Percentiles rank a stretch among this genome's conserved stretches.
Conservation (phyloP, 257 asterid genomes). For the Capsicum baccatum region DNA sequence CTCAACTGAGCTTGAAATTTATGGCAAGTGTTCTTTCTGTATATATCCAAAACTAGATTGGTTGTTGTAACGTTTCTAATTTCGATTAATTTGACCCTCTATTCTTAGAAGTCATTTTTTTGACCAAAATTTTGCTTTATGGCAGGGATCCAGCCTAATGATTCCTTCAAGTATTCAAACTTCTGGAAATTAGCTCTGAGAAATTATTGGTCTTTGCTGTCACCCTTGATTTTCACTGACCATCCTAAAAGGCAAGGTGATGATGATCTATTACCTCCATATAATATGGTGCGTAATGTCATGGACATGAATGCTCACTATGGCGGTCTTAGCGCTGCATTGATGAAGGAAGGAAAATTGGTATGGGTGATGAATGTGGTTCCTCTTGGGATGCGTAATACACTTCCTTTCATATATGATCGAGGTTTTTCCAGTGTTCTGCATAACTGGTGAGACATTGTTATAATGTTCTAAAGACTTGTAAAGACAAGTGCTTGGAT, state of each 20-base stretch:
- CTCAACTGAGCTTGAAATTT: constrained; percentile 62
- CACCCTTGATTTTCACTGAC: constrained; percentile 95
- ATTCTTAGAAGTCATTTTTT: background rate
- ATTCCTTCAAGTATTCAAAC: constrained; percentile 67
- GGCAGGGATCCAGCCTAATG: constrained; percentile 76
- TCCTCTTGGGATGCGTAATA: constrained; percentile 67
- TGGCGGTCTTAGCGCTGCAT: constrained; percentile 80
- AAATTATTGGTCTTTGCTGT: constrained; percentile 93
- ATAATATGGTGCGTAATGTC: constrained; percentile 91
- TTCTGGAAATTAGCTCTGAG: constrained; percentile 77
- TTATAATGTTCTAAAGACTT: background rate
- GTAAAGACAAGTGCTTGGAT: background rate
- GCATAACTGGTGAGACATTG: constrained; percentile 73
- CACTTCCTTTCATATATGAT: constrained; percentile 76
- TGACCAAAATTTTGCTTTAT: constrained; percentile 11
- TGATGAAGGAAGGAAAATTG: constrained; percentile 70
- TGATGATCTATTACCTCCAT: constrained; percentile 92
- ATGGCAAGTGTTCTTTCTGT: constrained; percentile 57
- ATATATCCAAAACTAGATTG: background rate
- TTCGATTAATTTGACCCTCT: background rate
- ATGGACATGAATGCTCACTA: constrained; percentile 95
- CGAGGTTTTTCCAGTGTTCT: constrained; percentile 80
- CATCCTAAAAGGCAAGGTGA: constrained; percentile 98
- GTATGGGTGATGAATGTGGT: constrained; percentile 98
- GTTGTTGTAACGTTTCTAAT: background rate